Base-by-base conservation (phyloP, 805 yeast species). In the Hanseniaspora guilliermondii region DNA sequence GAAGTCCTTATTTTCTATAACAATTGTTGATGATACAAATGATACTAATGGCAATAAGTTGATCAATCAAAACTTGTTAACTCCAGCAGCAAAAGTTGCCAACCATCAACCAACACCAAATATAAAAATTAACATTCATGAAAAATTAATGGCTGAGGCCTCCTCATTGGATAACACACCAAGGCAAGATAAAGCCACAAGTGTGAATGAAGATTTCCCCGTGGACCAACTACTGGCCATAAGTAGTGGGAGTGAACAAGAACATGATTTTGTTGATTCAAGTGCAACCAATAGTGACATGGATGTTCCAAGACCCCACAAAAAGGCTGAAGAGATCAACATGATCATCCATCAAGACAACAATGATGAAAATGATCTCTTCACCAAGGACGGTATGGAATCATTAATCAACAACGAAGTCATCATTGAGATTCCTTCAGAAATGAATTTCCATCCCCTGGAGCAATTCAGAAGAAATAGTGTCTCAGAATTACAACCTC, bases 1-100 rank as follows among this genome's bases (percentile, higher is more conserved):
- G 0, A 76, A 96, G 54, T 83, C 95, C 1, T 71, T 91, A 58
- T 50, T 41, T 36, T 35, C 54, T 4, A 42, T 50, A 8, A 39
- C 40, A 2, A 22, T 49, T 7, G 53, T 30, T n/a, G 44, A 46
- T 27, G 35, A 48, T 16, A 17, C 35, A 6, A 27, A 41, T 4
- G 24, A 45, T n/a, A n/a, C 14, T 25, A 47, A 37, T 30, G 40
- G 42, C 5, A 41, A n/a, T 25, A 14, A 3, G 19, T 2, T 45
- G 37, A 45, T 45, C 32, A 66, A 63, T 38, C 67, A 65, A 16
- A 70, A 67, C 56, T 71, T 67, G 47, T 65, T 45, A n/a, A 52
- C 55, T 7, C 54, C 54, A 8, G 54, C 48, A 8, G 33, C 37
- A 4, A 50, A 50, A 17, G 16, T 22, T 16, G 14, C 21, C 1